Conservation (phyloP, 805 yeast species). For the Metschnikowia kunwiensis region DNA sequence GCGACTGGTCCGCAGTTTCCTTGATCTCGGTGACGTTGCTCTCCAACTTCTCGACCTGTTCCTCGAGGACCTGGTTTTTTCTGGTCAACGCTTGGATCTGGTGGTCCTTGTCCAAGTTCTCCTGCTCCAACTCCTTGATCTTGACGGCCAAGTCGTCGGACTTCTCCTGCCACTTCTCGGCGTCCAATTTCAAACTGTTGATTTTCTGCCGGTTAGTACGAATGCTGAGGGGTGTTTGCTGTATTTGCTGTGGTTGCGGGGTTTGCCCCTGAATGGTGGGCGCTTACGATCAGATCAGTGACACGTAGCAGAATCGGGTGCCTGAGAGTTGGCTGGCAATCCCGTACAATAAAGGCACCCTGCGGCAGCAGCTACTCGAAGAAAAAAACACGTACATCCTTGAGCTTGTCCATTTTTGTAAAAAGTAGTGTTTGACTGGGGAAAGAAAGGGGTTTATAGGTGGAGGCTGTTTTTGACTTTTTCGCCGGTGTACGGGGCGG, state of each 20-base stretch:
- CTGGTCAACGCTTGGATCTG: conserved; percentile 89
- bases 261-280: too few species aligned
- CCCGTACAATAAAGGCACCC: too few species aligned
- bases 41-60: conserved; percentile 76
- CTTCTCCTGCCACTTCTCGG: conserved; percentile 97
- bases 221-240: too few species aligned
- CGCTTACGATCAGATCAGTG: too few species aligned
- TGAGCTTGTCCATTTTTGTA: conserved; percentile 53
- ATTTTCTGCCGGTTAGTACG: conserved; percentile 55
- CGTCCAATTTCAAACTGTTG: conserved; percentile 85
- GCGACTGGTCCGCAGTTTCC: conserved; percentile 86
- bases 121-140: conserved; percentile 90
- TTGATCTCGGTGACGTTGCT: conserved; percentile 69
- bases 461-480: conserved; percentile 14
- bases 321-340: too few species aligned
- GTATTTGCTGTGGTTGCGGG: too few species aligned
- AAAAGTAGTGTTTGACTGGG: conserved; percentile 1
- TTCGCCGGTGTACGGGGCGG: conserved; percentile 10
- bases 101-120: conserved; percentile 87
- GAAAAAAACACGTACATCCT: too few species aligned
- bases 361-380: too few species aligned
- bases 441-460: conserved; percentile 10
- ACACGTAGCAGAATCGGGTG: too few species aligned
- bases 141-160: conserved; percentile 80
- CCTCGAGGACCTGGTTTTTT: conserved; percentile 86